Evolutionary conservation across 225 moss, liverwort and hornwort genomes (phyloP).

Genomic region (Physcomitrium patens): DNA sequence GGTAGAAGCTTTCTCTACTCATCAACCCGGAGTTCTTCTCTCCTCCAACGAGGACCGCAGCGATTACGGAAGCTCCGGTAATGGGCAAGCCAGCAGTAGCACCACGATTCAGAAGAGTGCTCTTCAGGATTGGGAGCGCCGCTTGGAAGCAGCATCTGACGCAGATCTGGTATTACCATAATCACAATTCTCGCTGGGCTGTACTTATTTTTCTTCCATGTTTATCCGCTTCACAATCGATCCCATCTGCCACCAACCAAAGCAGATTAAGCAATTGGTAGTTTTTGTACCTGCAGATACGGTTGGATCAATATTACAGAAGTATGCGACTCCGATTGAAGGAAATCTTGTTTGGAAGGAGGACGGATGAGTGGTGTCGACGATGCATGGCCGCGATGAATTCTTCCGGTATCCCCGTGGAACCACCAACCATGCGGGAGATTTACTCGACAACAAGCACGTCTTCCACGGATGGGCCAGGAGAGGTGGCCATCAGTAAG

Average conservation of each 20-base stretch:
- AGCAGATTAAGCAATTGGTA: not conserved
- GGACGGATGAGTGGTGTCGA: slow-evolving; percentile 55
- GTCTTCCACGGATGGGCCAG: slow-evolving; percentile 34
- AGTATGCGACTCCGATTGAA: slow-evolving; percentile 43
- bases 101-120: slow-evolving; percentile 9
- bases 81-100: slow-evolving; percentile 32
- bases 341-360: slow-evolving; percentile 41
- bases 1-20: slow-evolving; percentile 40
- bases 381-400: slow-evolving; percentile 39
- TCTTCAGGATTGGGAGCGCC: slow-evolving; percentile 52
- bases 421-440: slow-evolving; percentile 41
- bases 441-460: slow-evolving; percentile 30
- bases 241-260: too few relatives aligned
- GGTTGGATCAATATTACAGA: slow-evolving; percentile 41
- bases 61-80: slow-evolving; percentile 18
- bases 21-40: slow-evolving; percentile 19
- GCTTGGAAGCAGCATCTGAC: slow-evolving; percentile 44
- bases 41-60: too few relatives aligned
- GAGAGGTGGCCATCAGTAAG: slow-evolving; percentile 33
- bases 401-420: slow-evolving; percentile 29
- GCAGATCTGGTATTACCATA: slow-evolving; percentile 47
- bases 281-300: slow-evolving; percentile 13
- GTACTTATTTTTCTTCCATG: too few relatives aligned
- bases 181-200: not conserved
- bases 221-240: too few relatives aligned